Base-by-base conservation (phyloP, 2,329 filamentous ascomycete species). In the Capronia epimyces region DNA sequence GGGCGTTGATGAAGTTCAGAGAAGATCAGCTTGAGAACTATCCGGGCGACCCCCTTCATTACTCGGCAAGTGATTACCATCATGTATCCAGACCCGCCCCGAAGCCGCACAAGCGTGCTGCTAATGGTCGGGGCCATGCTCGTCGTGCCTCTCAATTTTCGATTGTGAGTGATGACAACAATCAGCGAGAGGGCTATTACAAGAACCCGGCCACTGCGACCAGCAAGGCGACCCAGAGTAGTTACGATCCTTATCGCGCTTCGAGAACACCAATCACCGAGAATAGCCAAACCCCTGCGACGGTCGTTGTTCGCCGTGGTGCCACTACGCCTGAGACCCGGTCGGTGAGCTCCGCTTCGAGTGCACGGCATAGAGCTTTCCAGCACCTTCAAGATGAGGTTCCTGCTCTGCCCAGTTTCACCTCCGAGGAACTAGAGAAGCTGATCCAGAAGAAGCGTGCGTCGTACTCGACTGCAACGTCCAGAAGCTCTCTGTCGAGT, bases 1-100 rank as follows among this genome's bases (percentile, higher is more conserved):
- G 83, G 69, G 79, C 94, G 16, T 77, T 98, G 6, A 71, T 85
- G 58, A 86, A 84, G 66, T 94, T 95, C 66, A 81, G 87, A 39
- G 83, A 95, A 57, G 83, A 88, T 56, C 84, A 93, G 60, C 69
- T 95, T 1, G 90, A 97, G 65, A 87, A 95, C 64, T 97, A 93
- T 64, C 71, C 76, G 48, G 85, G 85, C 52, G 82, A 83, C 24
- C 80, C 86, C 18, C 73, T 96, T 49, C 81, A 81, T n/a, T 86
- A 93, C 64, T 95, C 91, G 1, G 79, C 84, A 49, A 95, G 89
- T 67, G 91, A 97, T 64, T 93, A 94, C 62, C 91, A 96, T 63
- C 89, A 94, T 63, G 78, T 87, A 21, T 70, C 69, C n/a, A 64
- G 64, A 20, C 63, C 64, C 8, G 44, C 64, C 15, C 61, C 57